These are phyloP conservation scores for Rhododendron ovatum DNA, from an alignment of 148 eudicot genomes.

Conservation along the genomic window DNA sequence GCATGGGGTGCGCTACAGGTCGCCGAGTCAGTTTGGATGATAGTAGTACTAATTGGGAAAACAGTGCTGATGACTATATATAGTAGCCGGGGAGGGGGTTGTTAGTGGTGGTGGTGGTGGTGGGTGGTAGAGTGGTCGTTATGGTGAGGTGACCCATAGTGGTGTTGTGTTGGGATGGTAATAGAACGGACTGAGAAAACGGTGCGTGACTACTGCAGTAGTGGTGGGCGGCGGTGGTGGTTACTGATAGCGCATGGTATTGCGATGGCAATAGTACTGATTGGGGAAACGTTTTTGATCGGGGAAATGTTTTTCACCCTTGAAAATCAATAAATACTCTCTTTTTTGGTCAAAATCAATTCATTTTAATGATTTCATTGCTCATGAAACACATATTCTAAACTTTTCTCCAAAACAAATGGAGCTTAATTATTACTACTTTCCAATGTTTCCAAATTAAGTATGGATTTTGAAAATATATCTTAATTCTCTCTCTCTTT, in stretches of 20 bases:
- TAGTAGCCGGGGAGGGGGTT: neutral
- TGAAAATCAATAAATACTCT: no score
- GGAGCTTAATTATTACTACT: neutral
- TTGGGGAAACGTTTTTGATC: neutral
- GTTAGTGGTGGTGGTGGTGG: no score
- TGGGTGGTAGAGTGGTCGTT: neutral
- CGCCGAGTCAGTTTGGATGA: no score
- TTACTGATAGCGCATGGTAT: neutral
- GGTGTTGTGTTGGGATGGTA: no score
- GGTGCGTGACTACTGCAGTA: no score
- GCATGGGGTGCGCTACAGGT: neutral
- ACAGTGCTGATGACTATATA: no score
- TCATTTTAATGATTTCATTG: neutral
- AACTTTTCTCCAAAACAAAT: neutral
- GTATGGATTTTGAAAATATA: neutral
- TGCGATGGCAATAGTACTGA: neutral
- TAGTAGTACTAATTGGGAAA: no score
- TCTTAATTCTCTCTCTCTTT: neutral
- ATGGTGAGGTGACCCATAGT: no score
- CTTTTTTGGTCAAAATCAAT: neutral
- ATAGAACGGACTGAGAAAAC: no score
- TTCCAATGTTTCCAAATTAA: neutral
- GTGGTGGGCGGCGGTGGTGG: neutral
- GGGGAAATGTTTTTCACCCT: neutral
- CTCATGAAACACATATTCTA: neutral